Evolutionary conservation across 371 early-diverging fungal species (phyloP).

Genomic region (Syncephalastrum racemosum): DNA sequence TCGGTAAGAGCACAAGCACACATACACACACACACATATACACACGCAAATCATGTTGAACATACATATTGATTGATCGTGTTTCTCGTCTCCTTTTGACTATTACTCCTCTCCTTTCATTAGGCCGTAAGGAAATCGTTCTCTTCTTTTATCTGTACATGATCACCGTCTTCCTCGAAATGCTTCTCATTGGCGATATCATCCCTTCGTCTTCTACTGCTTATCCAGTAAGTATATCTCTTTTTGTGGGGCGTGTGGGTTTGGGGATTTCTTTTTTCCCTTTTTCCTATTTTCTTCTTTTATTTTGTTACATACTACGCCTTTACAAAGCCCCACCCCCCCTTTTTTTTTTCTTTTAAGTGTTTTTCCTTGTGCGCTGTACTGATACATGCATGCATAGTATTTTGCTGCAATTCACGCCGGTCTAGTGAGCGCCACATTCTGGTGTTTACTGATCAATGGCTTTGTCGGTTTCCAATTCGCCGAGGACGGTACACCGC

Average conservation of each 20-base stretch:
- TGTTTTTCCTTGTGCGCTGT: neutral
- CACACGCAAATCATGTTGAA: neutral
- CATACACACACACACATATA: neutral
- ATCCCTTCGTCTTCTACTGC: slow-evolving; percentile 79
- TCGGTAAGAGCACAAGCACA: slow-evolving; percentile 62
- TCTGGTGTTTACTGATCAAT: slow-evolving; percentile 86
- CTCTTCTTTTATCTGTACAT: slow-evolving; percentile 96
- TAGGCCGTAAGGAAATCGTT: slow-evolving; percentile 95
- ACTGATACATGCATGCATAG: slow-evolving; percentile 34
- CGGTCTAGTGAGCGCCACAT: slow-evolving; percentile 73
- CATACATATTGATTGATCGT: neutral
- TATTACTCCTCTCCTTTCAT: neutral
- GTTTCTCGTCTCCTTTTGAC: neutral
- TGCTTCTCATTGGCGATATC: slow-evolving; percentile 86
- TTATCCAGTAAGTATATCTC: slow-evolving; percentile 74
- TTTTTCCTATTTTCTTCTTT: no score
- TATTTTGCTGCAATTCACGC: slow-evolving; percentile 80
- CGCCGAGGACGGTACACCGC: slow-evolving; percentile 88
- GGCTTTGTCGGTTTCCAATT: slow-evolving; percentile 94
- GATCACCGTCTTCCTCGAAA: slow-evolving; percentile 79
- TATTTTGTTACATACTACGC: neutral
- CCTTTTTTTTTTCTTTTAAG: neutral
- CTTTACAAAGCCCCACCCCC: no score
- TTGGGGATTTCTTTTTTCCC: neutral
- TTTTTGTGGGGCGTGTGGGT: neutral